Conservation (phyloP, 371 early-diverging fungal genomes). For the Mortierella sp. region DNA sequence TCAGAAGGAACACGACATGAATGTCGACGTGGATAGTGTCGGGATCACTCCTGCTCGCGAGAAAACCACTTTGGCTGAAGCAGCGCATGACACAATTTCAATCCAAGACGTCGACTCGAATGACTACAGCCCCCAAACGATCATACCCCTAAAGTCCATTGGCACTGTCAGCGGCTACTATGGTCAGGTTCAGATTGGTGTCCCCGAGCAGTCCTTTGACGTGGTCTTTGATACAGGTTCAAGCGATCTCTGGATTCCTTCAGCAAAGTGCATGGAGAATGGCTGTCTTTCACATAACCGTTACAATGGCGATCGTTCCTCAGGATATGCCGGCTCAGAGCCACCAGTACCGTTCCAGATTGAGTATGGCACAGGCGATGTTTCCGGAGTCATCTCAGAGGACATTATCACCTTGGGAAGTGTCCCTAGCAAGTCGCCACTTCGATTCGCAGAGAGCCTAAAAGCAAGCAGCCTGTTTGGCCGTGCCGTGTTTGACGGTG, state of each 20-base stretch:
- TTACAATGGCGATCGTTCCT: slow-evolving; percentile 55
- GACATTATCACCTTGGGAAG: slow-evolving; percentile 67
- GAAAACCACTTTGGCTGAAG: neutral
- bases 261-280: slow-evolving; percentile 56
- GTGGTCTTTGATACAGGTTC: slow-evolving; percentile 79
- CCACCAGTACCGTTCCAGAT: slow-evolving; percentile 59
- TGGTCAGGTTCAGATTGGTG: slow-evolving; percentile 65
- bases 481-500: slow-evolving; percentile 70
- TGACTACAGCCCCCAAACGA: slow-evolving; percentile 28
- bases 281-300: slow-evolving; percentile 58
- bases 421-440: slow-evolving; percentile 53
- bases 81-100: neutral
- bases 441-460: slow-evolving; percentile 64
- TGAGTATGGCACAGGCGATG: slow-evolving; percentile 74
- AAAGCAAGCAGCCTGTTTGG: slow-evolving; percentile 66
- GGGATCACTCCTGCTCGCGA: neutral
- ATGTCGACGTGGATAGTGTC: neutral
- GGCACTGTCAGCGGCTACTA: slow-evolving; percentile 57
- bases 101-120: neutral
- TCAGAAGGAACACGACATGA: neutral
- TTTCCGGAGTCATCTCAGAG: slow-evolving; percentile 58
- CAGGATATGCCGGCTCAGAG: slow-evolving; percentile 51
- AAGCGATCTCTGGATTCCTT: slow-evolving; percentile 70
- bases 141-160: slow-evolving; percentile 27
- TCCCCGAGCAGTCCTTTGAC: slow-evolving; percentile 67